These are phyloP conservation scores for Graphilbum sp. DNA, from an alignment of 2,329 filamentous ascomycete species.

Conservation along the genomic window DNA sequence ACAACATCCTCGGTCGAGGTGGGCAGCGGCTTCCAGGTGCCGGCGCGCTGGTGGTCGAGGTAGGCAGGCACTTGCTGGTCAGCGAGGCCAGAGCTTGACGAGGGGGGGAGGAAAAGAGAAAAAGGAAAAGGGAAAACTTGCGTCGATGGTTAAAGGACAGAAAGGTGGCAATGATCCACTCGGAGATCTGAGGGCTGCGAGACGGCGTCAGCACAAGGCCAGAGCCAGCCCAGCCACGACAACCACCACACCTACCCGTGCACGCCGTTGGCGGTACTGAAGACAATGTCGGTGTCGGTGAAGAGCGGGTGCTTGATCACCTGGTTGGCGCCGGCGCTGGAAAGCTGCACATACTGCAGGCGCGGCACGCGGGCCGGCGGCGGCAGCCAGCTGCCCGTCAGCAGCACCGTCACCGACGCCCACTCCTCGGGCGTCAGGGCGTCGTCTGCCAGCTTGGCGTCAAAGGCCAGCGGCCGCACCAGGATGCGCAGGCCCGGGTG, in stretches of 20 bases:
- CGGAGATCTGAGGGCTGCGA: slow-evolving; percentile 36
- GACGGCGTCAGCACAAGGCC: too few species aligned
- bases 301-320: slow-evolving; percentile 30
- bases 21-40: slow-evolving; percentile 23
- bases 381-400: slow-evolving; percentile 19
- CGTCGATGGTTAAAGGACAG: slow-evolving; percentile 30
- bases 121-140: too few species aligned
- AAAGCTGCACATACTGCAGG: slow-evolving; percentile 35
- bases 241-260: slow-evolving; percentile 26
- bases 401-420: slow-evolving; percentile 28
- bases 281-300: slow-evolving; percentile 29
- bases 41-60: slow-evolving; percentile 24
- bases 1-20: slow-evolving; percentile 25
- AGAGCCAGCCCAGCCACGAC: too few species aligned
- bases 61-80: slow-evolving; percentile 32
- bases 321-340: slow-evolving; percentile 36
- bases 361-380: slow-evolving; percentile 23
- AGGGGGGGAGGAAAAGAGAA: too few species aligned
- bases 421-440: slow-evolving; percentile 20
- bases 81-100: too few species aligned
- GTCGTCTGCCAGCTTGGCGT: slow-evolving; percentile 11
- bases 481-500: slow-evolving; percentile 29
- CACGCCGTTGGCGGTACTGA: slow-evolving; percentile 41
- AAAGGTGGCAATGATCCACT: slow-evolving; percentile 38
- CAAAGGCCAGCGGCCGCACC: slow-evolving; percentile 15